These are phyloP conservation scores for Dimocarpus longan DNA, from an alignment of 345 rosid species.

Conservation along the genomic window DNA sequence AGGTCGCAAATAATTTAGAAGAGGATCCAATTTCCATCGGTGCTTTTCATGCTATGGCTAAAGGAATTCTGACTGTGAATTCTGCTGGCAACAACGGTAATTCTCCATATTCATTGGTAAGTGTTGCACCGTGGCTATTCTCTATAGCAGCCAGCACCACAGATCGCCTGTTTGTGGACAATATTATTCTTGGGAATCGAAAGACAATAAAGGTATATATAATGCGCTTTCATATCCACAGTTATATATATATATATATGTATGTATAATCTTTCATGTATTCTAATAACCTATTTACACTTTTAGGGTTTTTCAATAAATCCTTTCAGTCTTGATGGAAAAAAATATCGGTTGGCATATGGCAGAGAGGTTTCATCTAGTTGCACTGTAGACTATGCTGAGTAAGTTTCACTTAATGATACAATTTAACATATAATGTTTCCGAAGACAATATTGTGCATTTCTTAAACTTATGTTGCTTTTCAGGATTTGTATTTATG, in stretches of 20 bases:
- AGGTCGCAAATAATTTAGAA: accelerated
- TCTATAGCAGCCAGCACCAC: constrained; percentile 50
- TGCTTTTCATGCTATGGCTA: constrained; percentile 52
- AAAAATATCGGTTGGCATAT: constrained; percentile 32
- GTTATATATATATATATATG: background rate
- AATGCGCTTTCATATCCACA: background rate
- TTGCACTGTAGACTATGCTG: background rate
- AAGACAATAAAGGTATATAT: constrained; percentile 38
- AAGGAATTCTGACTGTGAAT: constrained; percentile 46
- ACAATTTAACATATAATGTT: background rate
- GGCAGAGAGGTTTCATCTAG: constrained; percentile 18
- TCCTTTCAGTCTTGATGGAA: constrained; percentile 32
- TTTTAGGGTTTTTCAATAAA: constrained; percentile 44
- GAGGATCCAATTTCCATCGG: constrained; percentile 38
- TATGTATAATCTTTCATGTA: background rate
- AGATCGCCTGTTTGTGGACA: constrained; percentile 39
- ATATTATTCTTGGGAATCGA: constrained; percentile 46
- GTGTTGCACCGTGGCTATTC: constrained; percentile 53
- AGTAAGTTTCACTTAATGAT: constrained; percentile 24
- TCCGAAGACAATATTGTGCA: no score
- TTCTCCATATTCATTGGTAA: accelerated
- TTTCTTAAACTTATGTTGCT: background rate
- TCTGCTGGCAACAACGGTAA: constrained; percentile 45
- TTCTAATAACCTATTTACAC: background rate
- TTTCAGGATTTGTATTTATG: constrained; percentile 30